Evolutionary conservation across 208 protist species (phyloP), one percentile per base, ranked within the genome.

Genomic region (Acanthamoeba triangularis): DNA sequence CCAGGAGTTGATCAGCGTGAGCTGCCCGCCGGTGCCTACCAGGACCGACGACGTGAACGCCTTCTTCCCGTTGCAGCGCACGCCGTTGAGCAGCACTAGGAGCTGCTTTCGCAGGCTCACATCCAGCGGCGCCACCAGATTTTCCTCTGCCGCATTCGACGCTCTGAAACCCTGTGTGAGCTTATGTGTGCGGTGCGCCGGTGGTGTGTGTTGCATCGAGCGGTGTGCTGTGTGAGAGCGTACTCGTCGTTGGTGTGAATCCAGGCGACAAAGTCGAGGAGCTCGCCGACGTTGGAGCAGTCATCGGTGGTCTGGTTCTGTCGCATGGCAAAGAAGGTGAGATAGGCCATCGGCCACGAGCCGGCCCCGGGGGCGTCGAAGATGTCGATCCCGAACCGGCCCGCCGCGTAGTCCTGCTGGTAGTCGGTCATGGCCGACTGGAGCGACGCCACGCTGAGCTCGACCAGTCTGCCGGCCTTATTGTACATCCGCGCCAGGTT

Each of bases 291-390:
- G 37, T 49, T 44, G 16, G 84, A 67, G 37, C 84, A 90, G 37
- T 90, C 37, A 8, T 37, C 14, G 30, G 28, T n/a, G 37, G 25
- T 65, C 13, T 25, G 11, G 37, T 65, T 69, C 84, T 47, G 11
- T 6, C 33, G 13, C 59, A 90, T 90, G 49, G 84, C 59, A 41
- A 90, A n/a, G n/a, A 49, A 90, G 84, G 18, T 72, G 49, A 90
- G 25, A 30, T 69, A 90, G 33, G 84, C 30, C 49, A 90, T 37
- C 14, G 84, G 84, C 84, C 84, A 90, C n/a, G 54, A 72, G 49
- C 63, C n/a, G 3, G 28, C 8, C 49, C 84, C 84, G 30, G 41
- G 41, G n/a, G 84, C 84, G n/a, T 90, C 59, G 14, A 67, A 30
- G 30, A 90, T 90, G 84, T 90, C 59, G 37, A 90, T 65, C 10